Evolutionary conservation across 352 stramenopile genomes (phyloP).

Genomic region (Aphanomyces astaci): DNA sequence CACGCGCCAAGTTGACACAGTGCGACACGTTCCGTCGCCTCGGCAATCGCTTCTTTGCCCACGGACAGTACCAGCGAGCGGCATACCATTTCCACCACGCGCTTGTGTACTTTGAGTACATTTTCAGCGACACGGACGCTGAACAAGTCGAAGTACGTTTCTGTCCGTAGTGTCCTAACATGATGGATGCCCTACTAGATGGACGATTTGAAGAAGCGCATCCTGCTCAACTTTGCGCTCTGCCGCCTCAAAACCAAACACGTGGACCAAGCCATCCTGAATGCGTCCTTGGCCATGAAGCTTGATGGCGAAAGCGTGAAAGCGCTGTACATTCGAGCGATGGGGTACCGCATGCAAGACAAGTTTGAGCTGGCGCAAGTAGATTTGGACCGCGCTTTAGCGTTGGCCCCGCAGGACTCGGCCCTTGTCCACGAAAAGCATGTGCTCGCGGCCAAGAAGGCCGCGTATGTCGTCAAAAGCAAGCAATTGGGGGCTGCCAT

Average conservation of each 20-base stretch:
- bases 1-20: constrained; percentile 40
- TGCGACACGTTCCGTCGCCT: constrained; percentile 64
- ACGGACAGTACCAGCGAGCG: constrained; percentile 73
- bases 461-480: constrained; percentile 61
- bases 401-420: constrained; percentile 27
- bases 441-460: constrained; percentile 52
- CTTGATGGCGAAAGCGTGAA: constrained; percentile 53
- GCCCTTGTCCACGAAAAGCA: constrained; percentile 48
- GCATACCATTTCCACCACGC: constrained; percentile 76
- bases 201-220: constrained; percentile 44
- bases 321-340: constrained; percentile 56
- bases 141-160: constrained; percentile 33
- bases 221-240: constrained; percentile 68
- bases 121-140: constrained; percentile 59
- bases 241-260: constrained; percentile 67
- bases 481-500: constrained; percentile 65
- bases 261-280: constrained; percentile 60
- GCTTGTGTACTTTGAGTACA: constrained; percentile 82
- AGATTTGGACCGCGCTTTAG: constrained; percentile 41
- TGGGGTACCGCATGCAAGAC: constrained; percentile 54
- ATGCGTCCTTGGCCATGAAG: constrained; percentile 48
- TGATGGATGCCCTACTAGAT: too few species aligned
- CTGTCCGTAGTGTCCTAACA: too few species aligned
- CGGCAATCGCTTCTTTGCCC: constrained; percentile 65
- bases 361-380: constrained; percentile 51